Evolutionary conservation across 176 grass and related monocot species (phyloP).

Genomic region (Oryza glaberrima): DNA sequence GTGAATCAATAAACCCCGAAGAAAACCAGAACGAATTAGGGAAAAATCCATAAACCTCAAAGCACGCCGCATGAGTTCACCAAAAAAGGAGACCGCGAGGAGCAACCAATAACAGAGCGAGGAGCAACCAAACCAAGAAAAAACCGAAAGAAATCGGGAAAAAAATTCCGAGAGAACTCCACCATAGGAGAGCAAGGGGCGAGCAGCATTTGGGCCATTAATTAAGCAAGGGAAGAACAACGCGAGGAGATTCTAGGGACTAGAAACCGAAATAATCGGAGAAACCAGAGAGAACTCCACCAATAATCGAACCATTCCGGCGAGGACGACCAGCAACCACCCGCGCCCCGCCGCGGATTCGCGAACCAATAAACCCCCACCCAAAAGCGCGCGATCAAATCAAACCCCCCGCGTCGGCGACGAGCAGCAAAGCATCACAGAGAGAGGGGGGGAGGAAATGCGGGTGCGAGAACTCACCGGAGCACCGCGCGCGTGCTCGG

Average conservation of each 20-base stretch:
- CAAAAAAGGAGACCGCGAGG: too few species aligned
- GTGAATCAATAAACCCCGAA: not conserved
- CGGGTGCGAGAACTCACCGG: constrained; percentile 8
- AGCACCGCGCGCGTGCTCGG: not conserved
- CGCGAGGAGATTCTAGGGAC: too few species aligned
- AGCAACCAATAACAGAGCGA: not conserved
- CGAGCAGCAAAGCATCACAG: not conserved
- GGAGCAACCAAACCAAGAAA: not conserved
- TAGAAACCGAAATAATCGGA: not conserved
- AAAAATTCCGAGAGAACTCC: not conserved
- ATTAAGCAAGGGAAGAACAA: too few species aligned
- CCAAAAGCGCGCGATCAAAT: not conserved
- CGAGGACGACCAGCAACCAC: not conserved
- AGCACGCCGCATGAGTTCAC: too few species aligned
- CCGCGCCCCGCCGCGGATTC: not conserved
- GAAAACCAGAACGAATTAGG: not conserved
- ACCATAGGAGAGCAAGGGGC: not conserved
- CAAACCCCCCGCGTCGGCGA: not conserved
- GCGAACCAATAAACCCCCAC: not conserved
- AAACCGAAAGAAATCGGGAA: not conserved
- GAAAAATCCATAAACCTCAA: not conserved
- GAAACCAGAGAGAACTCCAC: not conserved
- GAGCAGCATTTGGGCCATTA: too few species aligned
- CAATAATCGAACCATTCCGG: constrained; percentile 1
- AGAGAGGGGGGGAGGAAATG: too few species aligned